These are phyloP conservation scores for Populus simonii DNA, from an alignment of 345 rosid genomes.

Conservation along the genomic window DNA sequence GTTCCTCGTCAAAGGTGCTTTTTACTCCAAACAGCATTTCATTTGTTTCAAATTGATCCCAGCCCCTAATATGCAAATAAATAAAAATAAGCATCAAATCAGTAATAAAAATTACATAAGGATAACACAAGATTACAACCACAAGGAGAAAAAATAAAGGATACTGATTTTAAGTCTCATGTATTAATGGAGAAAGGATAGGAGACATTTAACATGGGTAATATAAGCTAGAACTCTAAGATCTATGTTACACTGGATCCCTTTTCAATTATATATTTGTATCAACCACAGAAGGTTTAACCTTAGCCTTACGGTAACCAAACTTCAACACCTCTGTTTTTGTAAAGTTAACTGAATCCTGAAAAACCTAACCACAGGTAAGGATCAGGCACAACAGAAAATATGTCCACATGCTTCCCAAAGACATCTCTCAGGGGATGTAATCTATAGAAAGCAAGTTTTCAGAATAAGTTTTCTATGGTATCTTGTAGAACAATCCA, in stretches of 20 bases:
- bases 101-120: background rate
- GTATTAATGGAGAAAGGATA: background rate
- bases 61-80: slow-evolving; percentile 42
- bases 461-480: background rate
- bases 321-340: too few species aligned
- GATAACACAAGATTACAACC: too few species aligned
- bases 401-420: background rate
- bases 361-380: background rate
- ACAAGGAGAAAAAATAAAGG: too few species aligned
- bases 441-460: background rate
- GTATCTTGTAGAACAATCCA: background rate
- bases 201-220: background rate
- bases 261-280: too few species aligned
- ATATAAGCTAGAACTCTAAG: background rate
- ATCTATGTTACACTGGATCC: too few species aligned
- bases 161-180: background rate
- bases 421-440: background rate
- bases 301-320: background rate
- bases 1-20: slow-evolving; percentile 87
- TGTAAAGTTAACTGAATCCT: background rate
- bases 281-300: background rate
- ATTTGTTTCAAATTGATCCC: slow-evolving; percentile 90
- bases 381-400: background rate
- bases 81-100: background rate
- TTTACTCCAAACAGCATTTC: slow-evolving; percentile 73